Evolutionary conservation across 2,329 filamentous ascomycete species (phyloP).

Genomic region (Trichophyton benhamiae): DNA sequence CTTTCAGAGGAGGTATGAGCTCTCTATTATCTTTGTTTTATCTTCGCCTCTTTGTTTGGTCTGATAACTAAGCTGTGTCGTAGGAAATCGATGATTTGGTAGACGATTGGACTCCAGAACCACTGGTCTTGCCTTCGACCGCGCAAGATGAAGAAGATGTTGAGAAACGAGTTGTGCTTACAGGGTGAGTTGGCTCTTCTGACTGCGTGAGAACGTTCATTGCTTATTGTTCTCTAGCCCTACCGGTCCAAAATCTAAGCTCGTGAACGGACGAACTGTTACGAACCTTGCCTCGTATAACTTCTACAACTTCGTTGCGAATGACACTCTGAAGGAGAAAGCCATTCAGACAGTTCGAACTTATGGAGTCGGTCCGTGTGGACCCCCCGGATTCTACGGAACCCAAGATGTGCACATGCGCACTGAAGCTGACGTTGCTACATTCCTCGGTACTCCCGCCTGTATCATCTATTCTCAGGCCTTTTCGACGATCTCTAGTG

Average conservation of each 20-base stretch:
- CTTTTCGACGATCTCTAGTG: conserved; percentile 91
- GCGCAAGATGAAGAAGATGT: conserved; percentile 66
- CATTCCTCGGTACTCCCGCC: conserved; percentile 72
- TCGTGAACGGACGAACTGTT: conserved; percentile 78
- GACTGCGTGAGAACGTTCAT: not conserved
- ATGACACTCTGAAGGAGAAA: conserved; percentile 87
- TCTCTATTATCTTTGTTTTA: not conserved
- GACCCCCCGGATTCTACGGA: conserved; percentile 94
- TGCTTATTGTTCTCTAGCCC: conserved; percentile 43
- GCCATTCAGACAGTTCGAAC: conserved; percentile 86
- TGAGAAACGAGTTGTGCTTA: conserved; percentile 75
- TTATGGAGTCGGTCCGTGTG: conserved; percentile 93
- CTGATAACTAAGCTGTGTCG: not conserved
- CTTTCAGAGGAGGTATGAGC: conserved; percentile 61
- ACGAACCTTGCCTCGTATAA: conserved; percentile 92
- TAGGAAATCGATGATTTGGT: conserved; percentile 92
- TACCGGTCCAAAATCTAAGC: conserved; percentile 78
- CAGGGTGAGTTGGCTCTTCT: conserved; percentile 50
- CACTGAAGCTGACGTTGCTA: conserved; percentile 84
- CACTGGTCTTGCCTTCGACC: conserved; percentile 64
- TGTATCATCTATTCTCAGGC: conserved; percentile 94
- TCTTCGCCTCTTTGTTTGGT: not conserved
- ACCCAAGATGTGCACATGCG: conserved; percentile 98
- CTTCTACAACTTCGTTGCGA: conserved; percentile 92
- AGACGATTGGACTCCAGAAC: conserved; percentile 92